Conservation (phyloP, 805 yeast genomes). For the Babjeviella inositovora region DNA sequence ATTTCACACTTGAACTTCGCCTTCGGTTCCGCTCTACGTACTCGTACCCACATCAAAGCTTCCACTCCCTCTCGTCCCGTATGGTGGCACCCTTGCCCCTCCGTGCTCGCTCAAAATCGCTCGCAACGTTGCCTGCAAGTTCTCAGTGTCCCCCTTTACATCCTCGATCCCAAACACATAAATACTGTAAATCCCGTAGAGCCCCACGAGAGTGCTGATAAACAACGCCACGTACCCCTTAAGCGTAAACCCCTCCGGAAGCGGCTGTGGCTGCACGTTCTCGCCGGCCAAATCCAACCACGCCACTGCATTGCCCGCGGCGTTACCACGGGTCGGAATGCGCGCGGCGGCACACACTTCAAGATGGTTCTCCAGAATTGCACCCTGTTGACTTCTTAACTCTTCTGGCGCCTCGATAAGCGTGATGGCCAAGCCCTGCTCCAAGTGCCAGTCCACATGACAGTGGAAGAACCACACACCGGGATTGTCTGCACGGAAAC, state of each 20-base stretch:
- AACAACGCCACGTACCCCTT: conserved; percentile 21
- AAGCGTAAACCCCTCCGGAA: conserved; percentile 23
- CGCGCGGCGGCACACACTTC: conserved; percentile 12
- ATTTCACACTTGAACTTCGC: too few species aligned
- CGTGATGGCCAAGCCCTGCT: conserved; percentile 25
- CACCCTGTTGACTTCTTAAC: conserved; percentile 7
- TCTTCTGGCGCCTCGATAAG: conserved; percentile 22
- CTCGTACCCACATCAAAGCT: too few species aligned
- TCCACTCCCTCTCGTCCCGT: too few species aligned
- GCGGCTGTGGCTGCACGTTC: conserved; percentile 15
- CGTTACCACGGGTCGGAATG: conserved; percentile 17
- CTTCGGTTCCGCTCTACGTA: too few species aligned
- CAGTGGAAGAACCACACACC: conserved; percentile 34
- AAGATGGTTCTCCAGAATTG: conserved; percentile 11
- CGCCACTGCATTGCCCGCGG: conserved; percentile 14
- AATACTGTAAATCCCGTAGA: conserved; percentile 19
- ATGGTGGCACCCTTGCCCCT: too few species aligned
- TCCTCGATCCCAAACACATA: conserved; percentile 26
- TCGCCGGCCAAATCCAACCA: conserved; percentile 23
- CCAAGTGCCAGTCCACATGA: conserved; percentile 31
- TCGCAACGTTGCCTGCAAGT: too few species aligned
- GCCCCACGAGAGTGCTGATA: conserved; percentile 16
- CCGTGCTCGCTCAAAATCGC: too few species aligned
- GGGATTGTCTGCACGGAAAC: conserved; percentile 25
- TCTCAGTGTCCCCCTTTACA: too few species aligned